Percentiles rank a stretch among this genome's conserved stretches.
Evolutionary conservation across 768 basidiomycete species (phyloP).

Genomic region (Calocybe cyanea): DNA sequence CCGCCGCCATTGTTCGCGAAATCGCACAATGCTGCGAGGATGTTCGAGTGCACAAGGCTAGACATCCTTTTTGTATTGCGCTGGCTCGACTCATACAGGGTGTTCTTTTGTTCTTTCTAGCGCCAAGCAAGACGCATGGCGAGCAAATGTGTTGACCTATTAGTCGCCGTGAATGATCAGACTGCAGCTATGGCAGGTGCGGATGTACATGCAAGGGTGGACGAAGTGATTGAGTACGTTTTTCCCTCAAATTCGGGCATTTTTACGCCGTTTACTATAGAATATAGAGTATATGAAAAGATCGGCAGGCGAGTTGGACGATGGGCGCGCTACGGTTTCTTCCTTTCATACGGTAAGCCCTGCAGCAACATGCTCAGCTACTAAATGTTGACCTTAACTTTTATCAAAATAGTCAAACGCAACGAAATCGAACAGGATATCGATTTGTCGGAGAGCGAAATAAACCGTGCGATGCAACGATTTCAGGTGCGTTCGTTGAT

Average conservation of each 20-base stretch:
- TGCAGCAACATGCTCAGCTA: not conserved
- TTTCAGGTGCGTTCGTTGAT: constrained; percentile 45
- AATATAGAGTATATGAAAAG: constrained; percentile 35
- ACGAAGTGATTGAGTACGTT: constrained; percentile 43
- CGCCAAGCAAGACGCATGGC: constrained; percentile 38
- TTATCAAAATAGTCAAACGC: constrained; percentile 34
- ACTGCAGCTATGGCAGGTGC: constrained; percentile 33
- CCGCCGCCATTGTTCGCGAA: constrained; percentile 38
- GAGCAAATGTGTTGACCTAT: constrained; percentile 36
- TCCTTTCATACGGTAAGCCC: constrained; percentile 37
- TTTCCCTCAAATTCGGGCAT: not conserved
- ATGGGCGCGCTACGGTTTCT: constrained; percentile 35
- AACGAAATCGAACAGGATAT: constrained; percentile 44
- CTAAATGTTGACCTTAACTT: not conserved
- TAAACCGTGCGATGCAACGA: constrained; percentile 36
- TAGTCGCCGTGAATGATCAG: constrained; percentile 38
- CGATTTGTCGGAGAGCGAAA: constrained; percentile 37
- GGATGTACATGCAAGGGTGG: constrained; percentile 35
- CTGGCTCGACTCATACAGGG: constrained; percentile 2
- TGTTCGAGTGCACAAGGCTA: constrained; percentile 47
- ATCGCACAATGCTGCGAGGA: constrained; percentile 43
- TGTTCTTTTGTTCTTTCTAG: constrained; percentile 24
- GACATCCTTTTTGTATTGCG: not conserved
- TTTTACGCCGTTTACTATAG: not conserved
- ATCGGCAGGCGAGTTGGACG: constrained; percentile 35